Percentiles rank a stretch among this genome's conserved stretches.
Conservation (phyloP, 495 filamentous ascomycete species). For the Trichoderma reesei region DNA sequence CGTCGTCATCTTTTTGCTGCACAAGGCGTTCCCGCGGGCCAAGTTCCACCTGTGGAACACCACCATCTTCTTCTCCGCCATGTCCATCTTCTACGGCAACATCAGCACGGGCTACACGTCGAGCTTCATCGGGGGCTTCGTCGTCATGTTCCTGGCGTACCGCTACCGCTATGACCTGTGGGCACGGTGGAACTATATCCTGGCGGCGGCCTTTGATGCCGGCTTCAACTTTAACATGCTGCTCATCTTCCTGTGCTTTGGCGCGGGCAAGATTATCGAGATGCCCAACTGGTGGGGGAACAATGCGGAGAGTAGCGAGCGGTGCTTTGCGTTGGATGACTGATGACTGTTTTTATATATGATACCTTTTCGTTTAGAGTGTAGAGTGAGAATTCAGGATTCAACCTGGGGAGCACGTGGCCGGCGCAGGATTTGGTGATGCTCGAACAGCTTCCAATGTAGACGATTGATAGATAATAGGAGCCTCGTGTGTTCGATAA, state of each 20-base stretch:
- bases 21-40: slow-evolving; percentile 37
- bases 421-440: too few species aligned
- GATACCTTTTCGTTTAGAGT: background rate
- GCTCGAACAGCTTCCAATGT: too few species aligned
- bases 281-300: slow-evolving; percentile 55
- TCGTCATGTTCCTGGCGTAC: slow-evolving; percentile 47
- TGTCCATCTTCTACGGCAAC: slow-evolving; percentile 38
- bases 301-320: slow-evolving; percentile 25
- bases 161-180: slow-evolving; percentile 43
- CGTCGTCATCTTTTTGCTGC: slow-evolving; percentile 36
- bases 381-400: background rate
- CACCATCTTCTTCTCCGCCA: slow-evolving; percentile 43
- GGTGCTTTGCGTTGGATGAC: slow-evolving; percentile 24
- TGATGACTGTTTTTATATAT: background rate
- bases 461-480: too few species aligned
- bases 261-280: slow-evolving; percentile 38
- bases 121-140: slow-evolving; percentile 45
- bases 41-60: slow-evolving; percentile 48
- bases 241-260: slow-evolving; percentile 47
- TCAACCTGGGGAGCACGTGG: background rate
- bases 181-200: slow-evolving; percentile 47
- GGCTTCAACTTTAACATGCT: slow-evolving; percentile 49
- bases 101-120: slow-evolving; percentile 45
- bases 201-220: slow-evolving; percentile 48
- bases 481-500: too few species aligned